Conservation (phyloP, 805 yeast species). For the Kazachstania psychrophila region DNA sequence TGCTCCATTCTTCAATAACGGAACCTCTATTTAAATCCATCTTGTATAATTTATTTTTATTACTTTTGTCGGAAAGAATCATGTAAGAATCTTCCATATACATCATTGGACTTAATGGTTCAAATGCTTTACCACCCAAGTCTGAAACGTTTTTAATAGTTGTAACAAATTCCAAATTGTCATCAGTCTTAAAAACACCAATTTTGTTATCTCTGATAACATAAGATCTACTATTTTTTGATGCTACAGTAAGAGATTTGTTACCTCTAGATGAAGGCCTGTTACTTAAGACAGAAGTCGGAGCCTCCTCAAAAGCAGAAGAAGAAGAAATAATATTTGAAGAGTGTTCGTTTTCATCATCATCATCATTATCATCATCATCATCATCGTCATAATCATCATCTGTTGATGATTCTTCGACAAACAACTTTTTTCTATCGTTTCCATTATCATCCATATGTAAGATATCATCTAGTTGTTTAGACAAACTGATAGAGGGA, state of each 20-base stretch:
- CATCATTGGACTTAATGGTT: conserved; percentile 62
- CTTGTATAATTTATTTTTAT: conserved; percentile 43
- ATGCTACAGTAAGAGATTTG: conserved; percentile 62
- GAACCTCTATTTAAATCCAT: conserved; percentile 76
- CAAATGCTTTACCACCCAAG: conserved; percentile 40
- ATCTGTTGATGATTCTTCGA: conserved; percentile 18
- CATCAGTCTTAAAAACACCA: conserved; percentile 61
- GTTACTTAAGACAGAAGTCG: conserved; percentile 10
- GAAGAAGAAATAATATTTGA: conserved; percentile 16
- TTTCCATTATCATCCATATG: conserved; percentile 28
- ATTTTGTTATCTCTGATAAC: conserved; percentile 71
- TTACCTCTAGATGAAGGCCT: conserved; percentile 33
- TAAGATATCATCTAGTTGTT: conserved; percentile 29
- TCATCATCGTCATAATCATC: conserved; percentile 28
- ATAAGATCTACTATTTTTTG: conserved; percentile 59
- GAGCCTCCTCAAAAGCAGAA: conserved; percentile 10
- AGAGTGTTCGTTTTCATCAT: conserved; percentile 31
- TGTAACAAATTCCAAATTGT: conserved; percentile 51
- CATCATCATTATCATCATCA: conserved; percentile 32
- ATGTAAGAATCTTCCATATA: conserved; percentile 65
- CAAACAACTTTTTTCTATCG: conserved; percentile 28
- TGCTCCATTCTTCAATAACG: conserved; percentile 79
- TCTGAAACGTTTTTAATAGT: conserved; percentile 54
- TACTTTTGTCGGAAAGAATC: conserved; percentile 49
- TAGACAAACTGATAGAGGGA: conserved; percentile 36